Evolutionary conservation across 306 rosid species (phyloP).

Genomic region (Morella rubra): DNA sequence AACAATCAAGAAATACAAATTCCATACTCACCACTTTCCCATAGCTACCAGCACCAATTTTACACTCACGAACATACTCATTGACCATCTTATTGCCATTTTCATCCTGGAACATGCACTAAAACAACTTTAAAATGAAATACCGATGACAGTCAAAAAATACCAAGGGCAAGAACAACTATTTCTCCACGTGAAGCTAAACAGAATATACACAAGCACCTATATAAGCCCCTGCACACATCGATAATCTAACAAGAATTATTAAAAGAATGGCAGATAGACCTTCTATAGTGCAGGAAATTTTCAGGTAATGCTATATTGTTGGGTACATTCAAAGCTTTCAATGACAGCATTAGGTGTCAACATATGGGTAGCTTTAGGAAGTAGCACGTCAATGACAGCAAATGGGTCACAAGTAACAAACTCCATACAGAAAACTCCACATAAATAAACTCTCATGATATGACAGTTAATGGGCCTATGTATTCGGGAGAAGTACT

Average conservation of each 20-base stretch:
- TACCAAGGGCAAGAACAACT: slow-evolving; percentile 7
- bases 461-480: too few relatives aligned
- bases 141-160: slow-evolving; percentile 10
- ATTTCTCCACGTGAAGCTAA: not conserved
- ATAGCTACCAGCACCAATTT: slow-evolving; percentile 95
- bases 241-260: not conserved
- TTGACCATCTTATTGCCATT: slow-evolving; percentile 85
- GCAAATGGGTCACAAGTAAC: not conserved
- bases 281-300: not conserved
- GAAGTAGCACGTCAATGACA: not conserved
- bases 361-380: not conserved
- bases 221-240: slow-evolving; percentile 6
- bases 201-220: slow-evolving; percentile 16
- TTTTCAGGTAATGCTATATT: not conserved
- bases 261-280: not conserved
- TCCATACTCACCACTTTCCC: slow-evolving; percentile 89
- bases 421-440: too few relatives aligned
- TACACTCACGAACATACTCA: slow-evolving; percentile 86
- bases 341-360: not conserved
- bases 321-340: not conserved
- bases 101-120: slow-evolving; percentile 67
- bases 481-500: not conserved
- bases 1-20: slow-evolving; percentile 4
- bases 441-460: too few relatives aligned
- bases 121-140: slow-evolving; percentile 6